These are phyloP conservation scores for Scheffersomyces lignicola DNA, from an alignment of 1,139 yeast genomes.

Conservation along the genomic window DNA sequence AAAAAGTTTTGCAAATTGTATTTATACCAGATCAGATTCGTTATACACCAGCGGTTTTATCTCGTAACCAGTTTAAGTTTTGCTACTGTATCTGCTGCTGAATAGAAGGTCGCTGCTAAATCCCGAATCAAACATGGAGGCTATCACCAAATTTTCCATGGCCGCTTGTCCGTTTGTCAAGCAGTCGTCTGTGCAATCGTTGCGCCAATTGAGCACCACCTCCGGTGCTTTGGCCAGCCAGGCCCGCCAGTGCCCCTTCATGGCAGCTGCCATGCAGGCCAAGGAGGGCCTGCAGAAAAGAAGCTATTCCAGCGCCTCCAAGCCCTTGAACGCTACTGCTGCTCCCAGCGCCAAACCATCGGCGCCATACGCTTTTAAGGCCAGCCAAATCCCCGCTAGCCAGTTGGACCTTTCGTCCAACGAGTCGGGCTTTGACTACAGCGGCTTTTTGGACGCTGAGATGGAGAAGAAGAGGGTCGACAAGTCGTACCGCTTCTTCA, in stretches of 20 bases:
- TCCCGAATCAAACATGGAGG: slow-evolving; percentile 55
- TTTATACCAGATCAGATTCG: no score
- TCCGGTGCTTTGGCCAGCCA: slow-evolving; percentile 53
- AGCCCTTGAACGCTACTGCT: slow-evolving; percentile 53
- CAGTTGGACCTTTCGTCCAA: slow-evolving; percentile 35
- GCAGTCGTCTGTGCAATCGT: slow-evolving; percentile 61
- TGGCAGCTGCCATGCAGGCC: slow-evolving; percentile 69
- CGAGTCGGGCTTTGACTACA: slow-evolving; percentile 61
- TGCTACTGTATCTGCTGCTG: background rate
- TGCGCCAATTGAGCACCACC: slow-evolving; percentile 49
- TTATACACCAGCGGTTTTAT: background rate
- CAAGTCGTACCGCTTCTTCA: slow-evolving; percentile 92
- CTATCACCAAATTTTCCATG: slow-evolving; percentile 74
- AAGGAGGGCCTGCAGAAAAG: slow-evolving; percentile 29
- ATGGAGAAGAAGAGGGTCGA: slow-evolving; percentile 75
- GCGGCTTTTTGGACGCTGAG: slow-evolving; percentile 61
- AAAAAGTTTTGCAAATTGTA: no score
- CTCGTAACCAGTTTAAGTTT: background rate
- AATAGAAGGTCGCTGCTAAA: no score
- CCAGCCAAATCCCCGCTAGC: slow-evolving; percentile 21
- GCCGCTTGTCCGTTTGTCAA: slow-evolving; percentile 84
- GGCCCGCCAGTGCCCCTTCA: slow-evolving; percentile 83
- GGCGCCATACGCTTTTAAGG: slow-evolving; percentile 34
- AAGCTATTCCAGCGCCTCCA: slow-evolving; percentile 57
- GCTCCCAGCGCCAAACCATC: slow-evolving; percentile 23